Evolutionary conservation across 495 filamentous ascomycete species (phyloP).

Genomic region (Sabuloglossum arenarium): DNA sequence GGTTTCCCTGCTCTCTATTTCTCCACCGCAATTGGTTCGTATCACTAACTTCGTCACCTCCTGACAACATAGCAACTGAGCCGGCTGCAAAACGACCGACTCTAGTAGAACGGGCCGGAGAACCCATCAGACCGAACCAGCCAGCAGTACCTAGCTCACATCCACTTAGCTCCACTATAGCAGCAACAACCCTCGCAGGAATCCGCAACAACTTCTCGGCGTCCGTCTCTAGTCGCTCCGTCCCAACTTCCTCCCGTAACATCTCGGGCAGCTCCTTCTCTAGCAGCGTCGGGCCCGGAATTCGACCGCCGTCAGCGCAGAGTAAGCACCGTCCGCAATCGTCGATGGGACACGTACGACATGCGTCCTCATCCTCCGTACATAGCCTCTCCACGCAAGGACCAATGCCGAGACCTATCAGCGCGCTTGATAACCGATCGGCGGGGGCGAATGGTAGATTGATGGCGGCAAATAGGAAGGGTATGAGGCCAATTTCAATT

Average conservation of each 20-base stretch:
- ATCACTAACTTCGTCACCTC: background rate
- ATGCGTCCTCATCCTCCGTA: background rate
- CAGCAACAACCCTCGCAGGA: constrained; percentile 19
- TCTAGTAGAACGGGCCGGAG: constrained; percentile 29
- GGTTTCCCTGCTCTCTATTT: background rate
- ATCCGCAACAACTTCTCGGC: constrained; percentile 11
- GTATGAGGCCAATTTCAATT: constrained; percentile 31
- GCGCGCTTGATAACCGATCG: constrained; percentile 34
- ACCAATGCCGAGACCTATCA: constrained; percentile 29
- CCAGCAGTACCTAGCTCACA: constrained; percentile 20
- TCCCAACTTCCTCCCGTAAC: constrained; percentile 26
- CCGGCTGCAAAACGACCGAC: constrained; percentile 32
- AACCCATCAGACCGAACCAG: constrained; percentile 21
- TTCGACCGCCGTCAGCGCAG: constrained; percentile 26
- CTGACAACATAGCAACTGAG: constrained; percentile 21
- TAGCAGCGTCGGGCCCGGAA: constrained; percentile 31
- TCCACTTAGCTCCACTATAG: constrained; percentile 15
- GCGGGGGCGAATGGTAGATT: constrained; percentile 19
- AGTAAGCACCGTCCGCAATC: constrained; percentile 23
- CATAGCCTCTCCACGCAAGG: too few relatives aligned
- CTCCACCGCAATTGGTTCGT: background rate
- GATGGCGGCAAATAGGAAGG: constrained; percentile 40
- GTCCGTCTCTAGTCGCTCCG: constrained; percentile 20
- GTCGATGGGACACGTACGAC: constrained; percentile 8
- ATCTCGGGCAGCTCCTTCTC: constrained; percentile 29